These are phyloP conservation scores for Saccharomycopsis selenospora DNA, from an alignment of 805 yeast genomes.

Conservation along the genomic window DNA sequence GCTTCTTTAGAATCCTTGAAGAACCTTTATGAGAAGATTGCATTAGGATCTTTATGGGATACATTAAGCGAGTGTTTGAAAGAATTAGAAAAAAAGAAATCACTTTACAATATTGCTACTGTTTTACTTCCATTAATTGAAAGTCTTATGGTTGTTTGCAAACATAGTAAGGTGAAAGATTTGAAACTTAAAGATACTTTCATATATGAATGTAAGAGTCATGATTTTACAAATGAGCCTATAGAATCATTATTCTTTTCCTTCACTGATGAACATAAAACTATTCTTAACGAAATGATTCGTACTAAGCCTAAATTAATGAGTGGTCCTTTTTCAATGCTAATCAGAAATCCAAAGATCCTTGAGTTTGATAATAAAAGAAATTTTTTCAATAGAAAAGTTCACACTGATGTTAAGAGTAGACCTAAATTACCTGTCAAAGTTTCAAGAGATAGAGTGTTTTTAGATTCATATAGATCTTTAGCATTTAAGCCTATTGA, in stretches of 20 bases:
- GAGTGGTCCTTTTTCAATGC: constrained; percentile 91
- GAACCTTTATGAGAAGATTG: constrained; percentile 55
- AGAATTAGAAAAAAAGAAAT: constrained; percentile 51
- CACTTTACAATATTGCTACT: constrained; percentile 61
- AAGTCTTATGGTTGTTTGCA: constrained; percentile 93
- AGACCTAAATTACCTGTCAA: constrained; percentile 47
- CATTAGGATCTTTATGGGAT: constrained; percentile 78
- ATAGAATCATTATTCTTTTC: constrained; percentile 73
- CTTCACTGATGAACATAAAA: constrained; percentile 83
- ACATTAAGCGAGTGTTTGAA: constrained; percentile 68
- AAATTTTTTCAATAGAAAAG: constrained; percentile 68
- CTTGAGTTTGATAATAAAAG: constrained; percentile 92
- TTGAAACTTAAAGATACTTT: constrained; percentile 45
- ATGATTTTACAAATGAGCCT: constrained; percentile 67
- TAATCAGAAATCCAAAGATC: constrained; percentile 81
- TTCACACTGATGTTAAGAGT: constrained; percentile 39
- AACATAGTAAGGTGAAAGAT: constrained; percentile 63
- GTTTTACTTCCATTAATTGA: constrained; percentile 82
- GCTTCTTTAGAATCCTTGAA: constrained; percentile 44
- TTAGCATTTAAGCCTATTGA: constrained; percentile 71
- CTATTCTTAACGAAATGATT: constrained; percentile 84
- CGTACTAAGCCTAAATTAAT: constrained; percentile 83
- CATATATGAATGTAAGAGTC: constrained; percentile 54
- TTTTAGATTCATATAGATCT: constrained; percentile 81
- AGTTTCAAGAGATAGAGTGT: constrained; percentile 84